Percentiles rank a stretch among this genome's conserved stretches.
These are phyloP conservation scores for Kwoniella shandongensis DNA, from an alignment of 768 basidiomycete genomes.

Conservation along the genomic window DNA sequence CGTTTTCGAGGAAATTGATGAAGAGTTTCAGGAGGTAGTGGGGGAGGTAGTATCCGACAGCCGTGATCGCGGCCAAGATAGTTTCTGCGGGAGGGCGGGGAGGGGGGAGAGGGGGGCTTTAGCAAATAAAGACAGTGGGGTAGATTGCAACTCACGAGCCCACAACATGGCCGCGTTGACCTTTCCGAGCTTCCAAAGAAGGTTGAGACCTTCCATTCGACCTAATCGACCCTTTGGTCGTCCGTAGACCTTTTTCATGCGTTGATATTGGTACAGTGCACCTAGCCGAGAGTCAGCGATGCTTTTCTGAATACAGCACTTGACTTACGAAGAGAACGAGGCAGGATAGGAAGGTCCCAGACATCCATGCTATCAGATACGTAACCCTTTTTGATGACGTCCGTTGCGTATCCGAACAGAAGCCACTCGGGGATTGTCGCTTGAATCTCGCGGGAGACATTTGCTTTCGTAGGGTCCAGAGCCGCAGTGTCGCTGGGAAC, in stretches of 20 bases:
- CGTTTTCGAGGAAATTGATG: conserved; percentile 66
- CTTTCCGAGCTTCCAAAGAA: conserved; percentile 46
- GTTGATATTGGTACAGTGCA: conserved; percentile 34
- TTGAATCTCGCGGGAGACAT: conserved; percentile 65
- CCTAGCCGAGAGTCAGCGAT: conserved; percentile 23
- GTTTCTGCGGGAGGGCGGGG: conserved; percentile 21
- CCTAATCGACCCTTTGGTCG: conserved; percentile 35
- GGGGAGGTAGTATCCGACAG: conserved; percentile 53
- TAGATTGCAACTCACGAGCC: conserved; percentile 50
- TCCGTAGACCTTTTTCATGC: conserved; percentile 44
- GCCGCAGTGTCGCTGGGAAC: conserved; percentile 27
- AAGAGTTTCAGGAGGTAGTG: conserved; percentile 65
- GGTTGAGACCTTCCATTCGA: conserved; percentile 40
- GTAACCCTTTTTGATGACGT: conserved; percentile 81
- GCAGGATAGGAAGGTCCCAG: conserved; percentile 80
- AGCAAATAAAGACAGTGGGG: no score
- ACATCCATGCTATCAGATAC: conserved; percentile 73
- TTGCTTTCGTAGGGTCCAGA: conserved; percentile 60
- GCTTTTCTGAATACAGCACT: neutral
- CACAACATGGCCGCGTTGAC: conserved; percentile 41
- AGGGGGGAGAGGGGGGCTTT: no score
- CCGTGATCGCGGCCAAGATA: conserved; percentile 46
- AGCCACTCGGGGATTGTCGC: conserved; percentile 58
- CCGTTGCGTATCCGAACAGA: conserved; percentile 84
- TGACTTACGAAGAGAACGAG: conserved; percentile 65